Evolutionary conservation across 805 yeast species (phyloP).

Genomic region (Cyberlindnera mrakii): DNA sequence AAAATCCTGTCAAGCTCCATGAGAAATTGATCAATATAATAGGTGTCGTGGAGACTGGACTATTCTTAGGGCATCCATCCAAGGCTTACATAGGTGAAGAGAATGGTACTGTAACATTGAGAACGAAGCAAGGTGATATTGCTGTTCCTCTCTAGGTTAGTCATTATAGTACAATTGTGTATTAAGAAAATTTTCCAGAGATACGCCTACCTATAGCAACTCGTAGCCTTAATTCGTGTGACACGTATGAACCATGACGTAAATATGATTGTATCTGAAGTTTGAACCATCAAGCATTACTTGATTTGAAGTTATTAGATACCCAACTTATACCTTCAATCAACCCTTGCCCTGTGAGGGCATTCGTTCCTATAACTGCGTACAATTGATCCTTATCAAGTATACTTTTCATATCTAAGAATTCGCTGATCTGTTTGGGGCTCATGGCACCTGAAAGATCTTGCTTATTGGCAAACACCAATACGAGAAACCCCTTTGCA

Average conservation of each 20-base stretch:
- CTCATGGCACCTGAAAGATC: slow-evolving; percentile 88
- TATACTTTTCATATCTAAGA: slow-evolving; percentile 52
- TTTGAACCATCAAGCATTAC: background rate
- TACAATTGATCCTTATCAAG: slow-evolving; percentile 66
- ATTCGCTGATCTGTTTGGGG: slow-evolving; percentile 79
- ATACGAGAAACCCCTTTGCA: slow-evolving; percentile 68
- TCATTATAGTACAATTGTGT: background rate
- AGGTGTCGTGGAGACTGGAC: slow-evolving; percentile 96
- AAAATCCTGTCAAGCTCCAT: slow-evolving; percentile 49
- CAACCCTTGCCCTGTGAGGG: slow-evolving; percentile 84
- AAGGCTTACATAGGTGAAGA: slow-evolving; percentile 88
- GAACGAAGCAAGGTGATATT: slow-evolving; percentile 23
- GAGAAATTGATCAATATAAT: slow-evolving; percentile 62
- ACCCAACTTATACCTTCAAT: slow-evolving; percentile 87
- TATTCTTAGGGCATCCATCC: slow-evolving; percentile 64
- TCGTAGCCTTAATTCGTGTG: background rate
- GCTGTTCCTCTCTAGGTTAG: background rate
- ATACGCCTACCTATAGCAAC: background rate
- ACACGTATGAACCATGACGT: no score
- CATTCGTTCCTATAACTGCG: slow-evolving; percentile 90
- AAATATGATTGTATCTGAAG: no score
- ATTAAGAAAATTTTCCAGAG: background rate
- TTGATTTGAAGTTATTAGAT: slow-evolving; percentile 47
- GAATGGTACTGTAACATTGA: slow-evolving; percentile 52
- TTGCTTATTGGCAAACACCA: slow-evolving; percentile 90